Evolutionary conservation across 2,329 filamentous ascomycete genomes (phyloP).

Genomic region (Colletotrichum shisoi): DNA sequence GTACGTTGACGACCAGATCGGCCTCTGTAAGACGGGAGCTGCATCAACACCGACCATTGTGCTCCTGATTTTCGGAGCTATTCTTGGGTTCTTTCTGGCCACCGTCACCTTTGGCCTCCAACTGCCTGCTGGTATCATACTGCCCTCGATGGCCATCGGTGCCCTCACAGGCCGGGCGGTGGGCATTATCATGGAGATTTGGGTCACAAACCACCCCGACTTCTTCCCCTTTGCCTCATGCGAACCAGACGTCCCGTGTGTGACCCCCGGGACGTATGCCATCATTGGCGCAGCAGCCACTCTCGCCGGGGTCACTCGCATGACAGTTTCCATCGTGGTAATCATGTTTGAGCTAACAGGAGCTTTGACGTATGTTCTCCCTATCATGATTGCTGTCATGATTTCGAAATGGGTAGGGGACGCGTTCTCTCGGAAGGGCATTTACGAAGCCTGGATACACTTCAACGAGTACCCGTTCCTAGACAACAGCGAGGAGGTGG

Average conservation of each 20-base stretch:
- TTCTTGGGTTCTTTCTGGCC: constrained; percentile 85
- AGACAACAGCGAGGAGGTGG: constrained; percentile 81
- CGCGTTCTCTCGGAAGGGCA: constrained; percentile 88
- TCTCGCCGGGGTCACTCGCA: constrained; percentile 90
- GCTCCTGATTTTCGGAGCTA: constrained; percentile 80
- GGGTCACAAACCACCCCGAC: constrained; percentile 79
- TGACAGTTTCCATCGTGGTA: constrained; percentile 98
- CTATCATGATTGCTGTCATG: constrained; percentile 99
- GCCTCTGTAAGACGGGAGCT: constrained; percentile 86
- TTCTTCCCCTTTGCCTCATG: constrained; percentile 82
- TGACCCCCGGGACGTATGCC: constrained; percentile 94
- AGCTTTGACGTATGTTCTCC: constrained; percentile 92
- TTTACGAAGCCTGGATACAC: constrained; percentile 98
- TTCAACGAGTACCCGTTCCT: constrained; percentile 95
- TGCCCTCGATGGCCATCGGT: constrained; percentile 95
- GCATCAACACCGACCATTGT: constrained; percentile 84
- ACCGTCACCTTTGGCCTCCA: constrained; percentile 91
- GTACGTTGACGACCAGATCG: constrained; percentile 83
- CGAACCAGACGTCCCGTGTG: constrained; percentile 83
- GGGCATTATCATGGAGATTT: constrained; percentile 87
- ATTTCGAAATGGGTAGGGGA: constrained; percentile 98
- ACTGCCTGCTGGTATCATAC: constrained; percentile 92
- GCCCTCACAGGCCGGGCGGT: constrained; percentile 88
- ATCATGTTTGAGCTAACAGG: constrained; percentile 99
- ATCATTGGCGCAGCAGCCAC: constrained; percentile 95